Conservation (phyloP, 768 basidiomycete species). For the Hygrophoropsis aurantiaca region DNA sequence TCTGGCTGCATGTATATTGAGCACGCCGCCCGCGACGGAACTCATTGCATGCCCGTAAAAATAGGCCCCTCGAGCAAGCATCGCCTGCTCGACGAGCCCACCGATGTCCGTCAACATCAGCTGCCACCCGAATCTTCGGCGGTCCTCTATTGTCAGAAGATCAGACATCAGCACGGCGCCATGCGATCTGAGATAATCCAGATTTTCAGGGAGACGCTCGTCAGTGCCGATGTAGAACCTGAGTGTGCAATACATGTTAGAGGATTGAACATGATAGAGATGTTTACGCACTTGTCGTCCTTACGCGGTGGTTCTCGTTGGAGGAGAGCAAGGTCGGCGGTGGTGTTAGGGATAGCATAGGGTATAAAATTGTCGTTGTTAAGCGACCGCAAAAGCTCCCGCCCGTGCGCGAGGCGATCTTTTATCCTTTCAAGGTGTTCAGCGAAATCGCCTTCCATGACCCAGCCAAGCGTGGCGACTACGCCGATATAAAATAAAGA, state of each 20-base stretch:
- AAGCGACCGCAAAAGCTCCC: conserved; percentile 15
- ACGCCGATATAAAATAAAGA: not conserved
- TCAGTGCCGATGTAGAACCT: conserved; percentile 42
- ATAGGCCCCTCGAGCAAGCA: conserved; percentile 33
- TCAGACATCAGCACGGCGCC: conserved; percentile 43
- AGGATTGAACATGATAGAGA: not conserved
- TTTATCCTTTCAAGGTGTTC: conserved; percentile 35
- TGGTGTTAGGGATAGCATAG: conserved; percentile 23
- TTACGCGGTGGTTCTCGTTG: conserved; percentile 21
- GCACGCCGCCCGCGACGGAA: conserved; percentile 41
- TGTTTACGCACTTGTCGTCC: conserved; percentile 17
- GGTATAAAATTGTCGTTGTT: conserved; percentile 13
- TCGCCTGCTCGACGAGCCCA: conserved; percentile 41
- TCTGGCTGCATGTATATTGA: conserved; percentile 38
- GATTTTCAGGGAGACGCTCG: conserved; percentile 35
- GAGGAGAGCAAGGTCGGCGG: conserved; percentile 17
- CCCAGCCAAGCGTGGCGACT: conserved; percentile 33
- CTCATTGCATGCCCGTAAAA: conserved; percentile 43
- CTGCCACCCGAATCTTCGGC: conserved; percentile 39
- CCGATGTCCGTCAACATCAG: conserved; percentile 43
- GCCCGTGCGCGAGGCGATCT: conserved; percentile 15
- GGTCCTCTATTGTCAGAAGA: conserved; percentile 41
- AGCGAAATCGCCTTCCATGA: conserved; percentile 30
- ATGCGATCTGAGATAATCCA: conserved; percentile 31
- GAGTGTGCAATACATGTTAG: not conserved